Base-by-base conservation (phyloP, 2,329 filamentous ascomycete species). In the Torrubiella hemipterigena region DNA sequence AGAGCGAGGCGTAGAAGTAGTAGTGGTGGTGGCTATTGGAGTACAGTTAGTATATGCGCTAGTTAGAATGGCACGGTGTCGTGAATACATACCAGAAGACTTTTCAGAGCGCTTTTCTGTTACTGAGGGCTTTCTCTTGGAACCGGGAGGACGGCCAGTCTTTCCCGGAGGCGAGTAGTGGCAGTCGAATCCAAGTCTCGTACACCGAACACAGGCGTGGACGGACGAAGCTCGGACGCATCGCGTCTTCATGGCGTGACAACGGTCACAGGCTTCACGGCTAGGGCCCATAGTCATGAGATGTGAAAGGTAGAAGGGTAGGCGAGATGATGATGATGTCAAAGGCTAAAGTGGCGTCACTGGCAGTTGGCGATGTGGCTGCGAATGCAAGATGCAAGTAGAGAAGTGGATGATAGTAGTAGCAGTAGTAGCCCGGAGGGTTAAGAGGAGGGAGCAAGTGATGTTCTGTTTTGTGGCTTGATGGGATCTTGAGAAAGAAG, bases 191-290 rank as follows among this genome's bases (percentile, higher is more conserved):
- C 22, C 27, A 6, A 36, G 30, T 3, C 34, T 30, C 9, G 22
- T 32, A 27, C 34, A 36, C 17, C 34, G 25, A 7, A 32, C 30
- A n/a, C 34, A 36, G 30, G 31, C 27, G 23, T 29, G 34, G 14
- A 30, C 32, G 8, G 17, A 13, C 2, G 34, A 26, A 12, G 27
- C 26, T 27, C 34, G 34, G 9, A 32, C 29, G 9, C 34, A 36
- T 30, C 30, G 25, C 16, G 34, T 36, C 27, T 36, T 36, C 34
- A 36, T 33, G 7, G 34, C 20, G 16, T 36, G 34, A 7, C 34
- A 36, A 7, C 34, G 34, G 17, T 36, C 34, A 18, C 34, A 36
- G 6, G 34, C 30, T 23, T 36, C 34, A 13, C 34, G 34, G 19
- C 26, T 32, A 5, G 34, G 34, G 5, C 34, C 34, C 34, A 36